Conservation (phyloP, 2,329 filamentous ascomycete genomes). For the Ophiostoma himal-ulmi region DNA sequence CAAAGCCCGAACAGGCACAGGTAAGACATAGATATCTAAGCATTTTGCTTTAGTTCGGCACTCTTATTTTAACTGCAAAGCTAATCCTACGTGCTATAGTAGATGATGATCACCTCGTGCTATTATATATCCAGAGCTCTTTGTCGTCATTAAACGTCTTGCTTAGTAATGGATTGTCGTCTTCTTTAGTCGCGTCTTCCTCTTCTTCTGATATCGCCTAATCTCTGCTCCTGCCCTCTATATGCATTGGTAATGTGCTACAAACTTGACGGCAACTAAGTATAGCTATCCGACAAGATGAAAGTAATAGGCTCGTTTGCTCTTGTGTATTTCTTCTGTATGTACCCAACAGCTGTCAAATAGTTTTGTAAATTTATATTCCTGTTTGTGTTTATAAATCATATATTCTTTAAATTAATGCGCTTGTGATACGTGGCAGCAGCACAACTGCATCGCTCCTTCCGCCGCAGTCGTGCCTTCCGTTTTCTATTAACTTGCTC, state of each 20-base stretch:
- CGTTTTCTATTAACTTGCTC: background rate
- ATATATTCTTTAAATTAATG: background rate
- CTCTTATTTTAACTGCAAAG: background rate
- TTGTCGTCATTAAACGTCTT: background rate
- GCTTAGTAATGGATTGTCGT: background rate
- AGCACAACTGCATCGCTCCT: slow-evolving; percentile 8
- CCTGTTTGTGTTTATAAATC: background rate
- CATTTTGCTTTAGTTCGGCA: background rate
- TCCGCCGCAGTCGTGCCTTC: slow-evolving; percentile 10
- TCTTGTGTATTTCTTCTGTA: background rate
- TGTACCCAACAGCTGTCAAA: background rate
- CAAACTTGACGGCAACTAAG: background rate
- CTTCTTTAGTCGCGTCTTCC: background rate
- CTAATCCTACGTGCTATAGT: no score
- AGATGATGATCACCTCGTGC: no score
- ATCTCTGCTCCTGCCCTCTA: background rate
- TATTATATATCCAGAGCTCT: no score
- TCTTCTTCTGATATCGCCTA: background rate
- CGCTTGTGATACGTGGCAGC: slow-evolving; percentile 2
- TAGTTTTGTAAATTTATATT: background rate
- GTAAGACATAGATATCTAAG: background rate
- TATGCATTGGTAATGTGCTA: background rate
- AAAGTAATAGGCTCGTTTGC: background rate
- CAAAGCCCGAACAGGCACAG: background rate
- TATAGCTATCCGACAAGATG: background rate